These are phyloP conservation scores for Hypericum perforatum DNA, from an alignment of 345 rosid species.

Conservation along the genomic window DNA sequence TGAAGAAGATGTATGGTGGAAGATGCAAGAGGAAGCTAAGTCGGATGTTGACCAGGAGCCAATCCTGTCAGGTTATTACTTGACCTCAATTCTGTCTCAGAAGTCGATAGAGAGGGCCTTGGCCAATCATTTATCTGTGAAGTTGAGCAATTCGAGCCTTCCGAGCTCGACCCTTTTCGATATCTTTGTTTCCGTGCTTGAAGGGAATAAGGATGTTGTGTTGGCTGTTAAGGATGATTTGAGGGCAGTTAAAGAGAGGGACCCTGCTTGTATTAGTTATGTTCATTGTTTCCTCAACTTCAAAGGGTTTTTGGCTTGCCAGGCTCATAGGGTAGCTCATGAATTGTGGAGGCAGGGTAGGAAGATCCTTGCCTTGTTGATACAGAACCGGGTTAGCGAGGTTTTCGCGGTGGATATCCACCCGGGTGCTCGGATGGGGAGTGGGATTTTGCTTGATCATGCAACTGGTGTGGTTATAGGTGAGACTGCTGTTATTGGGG, in stretches of 20 bases:
- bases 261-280: conserved; percentile 73
- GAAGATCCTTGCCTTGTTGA: conserved; percentile 47
- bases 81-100: conserved; percentile 52
- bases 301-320: conserved; percentile 72
- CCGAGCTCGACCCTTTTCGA: conserved; percentile 48
- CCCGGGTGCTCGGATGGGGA: conserved; percentile 80
- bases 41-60: conserved; percentile 59
- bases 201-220: conserved; percentile 36
- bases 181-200: conserved; percentile 47
- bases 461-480: conserved; percentile 81
- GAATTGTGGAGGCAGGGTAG: conserved; percentile 63
- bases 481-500: conserved; percentile 88
- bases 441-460: conserved; percentile 69
- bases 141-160: conserved; percentile 52
- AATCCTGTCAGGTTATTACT: conserved; percentile 54
- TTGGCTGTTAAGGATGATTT: conserved; percentile 49
- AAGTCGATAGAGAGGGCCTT: conserved; percentile 54
- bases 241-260: conserved; percentile 61
- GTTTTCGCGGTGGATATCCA: conserved; percentile 83
- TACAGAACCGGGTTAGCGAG: conserved; percentile 67
- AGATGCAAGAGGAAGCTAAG: conserved; percentile 56
- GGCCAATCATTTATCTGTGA: conserved; percentile 60
- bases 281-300: conserved; percentile 70
- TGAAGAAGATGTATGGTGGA: conserved; percentile 41
- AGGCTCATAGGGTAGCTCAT: conserved; percentile 76